Evolutionary conservation across 2,329 filamentous ascomycete genomes (phyloP), one percentile per base, ranked within the genome.

Genomic region (Reticulascus tulasneorum): DNA sequence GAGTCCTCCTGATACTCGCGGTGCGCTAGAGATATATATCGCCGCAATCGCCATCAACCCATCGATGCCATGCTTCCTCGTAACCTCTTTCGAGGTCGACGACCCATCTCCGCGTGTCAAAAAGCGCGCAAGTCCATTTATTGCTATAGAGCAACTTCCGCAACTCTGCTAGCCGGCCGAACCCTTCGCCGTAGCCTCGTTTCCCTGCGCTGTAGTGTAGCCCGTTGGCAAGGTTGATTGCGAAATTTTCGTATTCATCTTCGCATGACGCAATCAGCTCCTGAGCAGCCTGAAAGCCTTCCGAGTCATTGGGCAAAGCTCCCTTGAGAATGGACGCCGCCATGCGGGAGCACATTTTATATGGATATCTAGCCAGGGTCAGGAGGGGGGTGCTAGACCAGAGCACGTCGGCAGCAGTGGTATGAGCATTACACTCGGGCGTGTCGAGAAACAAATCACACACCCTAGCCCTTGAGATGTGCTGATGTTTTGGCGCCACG

Each of bases 341-440:
- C 85, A 98, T 98, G 35, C 93, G 85, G 27, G 88, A 94, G 62
- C 93, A 98, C 93, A 98, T 98, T 63, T 98, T 98, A 65, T 96
- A 96, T 33, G 85, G 78, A 59, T 97, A 96, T 23, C 93, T 79
- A 9, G 93, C 90, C 20, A 93, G 71, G 0, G 93, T 98, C 19
- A 98, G 71, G 16, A 98, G 68, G 6, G 93, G 93, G 1, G 93
- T 97, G 49, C 90, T 94, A 34, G 86, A 94, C 93, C 93, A 98
- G 7, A 98, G 71, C 2, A 97, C 84, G 54, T 98, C 93, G 10
- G 93, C 94, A 3, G 93, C 93, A 2, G 93, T 98, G 1, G 93
- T 98, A 60, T 98, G 93, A 2, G 90, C 93, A 55, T 98, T 98
- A 64, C 93, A 98, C 62, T 98, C 93, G 2, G 93, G 90, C 0